Percentiles rank a stretch among this genome's conserved stretches.
These are phyloP conservation scores for Aspergillus vadensis DNA, from an alignment of 2,329 filamentous ascomycete genomes.

Conservation along the genomic window DNA sequence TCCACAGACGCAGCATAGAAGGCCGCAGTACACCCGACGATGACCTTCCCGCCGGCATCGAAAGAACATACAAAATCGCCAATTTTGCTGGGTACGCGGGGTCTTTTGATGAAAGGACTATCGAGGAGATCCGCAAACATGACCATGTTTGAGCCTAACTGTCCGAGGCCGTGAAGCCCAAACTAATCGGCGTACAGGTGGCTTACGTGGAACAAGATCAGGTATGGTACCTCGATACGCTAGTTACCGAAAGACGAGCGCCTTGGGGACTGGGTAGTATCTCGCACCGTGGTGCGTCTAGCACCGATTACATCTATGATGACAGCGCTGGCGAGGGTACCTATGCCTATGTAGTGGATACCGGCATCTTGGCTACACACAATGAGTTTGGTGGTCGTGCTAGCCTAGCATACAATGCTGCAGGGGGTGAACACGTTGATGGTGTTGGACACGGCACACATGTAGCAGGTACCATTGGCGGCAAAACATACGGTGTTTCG, in stretches of 20 bases:
- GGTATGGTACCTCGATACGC: slow-evolving; percentile 22
- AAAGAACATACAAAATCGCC: slow-evolving; percentile 47
- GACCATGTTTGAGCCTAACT: slow-evolving; percentile 32
- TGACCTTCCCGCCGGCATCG: slow-evolving; percentile 34
- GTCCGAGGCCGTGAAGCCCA: slow-evolving; percentile 2
- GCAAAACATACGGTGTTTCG: slow-evolving; percentile 40
- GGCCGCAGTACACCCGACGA: slow-evolving; percentile 13
- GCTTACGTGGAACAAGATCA: slow-evolving; percentile 30
- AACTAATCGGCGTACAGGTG: slow-evolving; percentile 23
- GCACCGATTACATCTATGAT: slow-evolving; percentile 40
- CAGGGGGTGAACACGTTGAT: slow-evolving; percentile 27
- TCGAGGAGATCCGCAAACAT: slow-evolving; percentile 42
- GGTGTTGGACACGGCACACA: slow-evolving; percentile 43
- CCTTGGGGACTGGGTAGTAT: slow-evolving; percentile 42
- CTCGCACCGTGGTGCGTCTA: slow-evolving; percentile 27
- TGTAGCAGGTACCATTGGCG: slow-evolving; percentile 40
- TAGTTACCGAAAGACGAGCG: slow-evolving; percentile 28
- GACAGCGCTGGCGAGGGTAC: slow-evolving; percentile 37
- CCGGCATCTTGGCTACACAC: slow-evolving; percentile 39
- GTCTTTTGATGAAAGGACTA: slow-evolving; percentile 48
- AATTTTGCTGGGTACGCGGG: slow-evolving; percentile 48
- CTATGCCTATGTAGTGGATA: slow-evolving; percentile 43
- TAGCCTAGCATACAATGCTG: slow-evolving; percentile 37
- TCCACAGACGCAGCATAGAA: slow-evolving; percentile 25
- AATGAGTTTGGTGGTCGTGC: slow-evolving; percentile 42